phyloP scores from a whole-genome alignment of 768 basidiomycete genomes.

The Russula earlei region DNA sequence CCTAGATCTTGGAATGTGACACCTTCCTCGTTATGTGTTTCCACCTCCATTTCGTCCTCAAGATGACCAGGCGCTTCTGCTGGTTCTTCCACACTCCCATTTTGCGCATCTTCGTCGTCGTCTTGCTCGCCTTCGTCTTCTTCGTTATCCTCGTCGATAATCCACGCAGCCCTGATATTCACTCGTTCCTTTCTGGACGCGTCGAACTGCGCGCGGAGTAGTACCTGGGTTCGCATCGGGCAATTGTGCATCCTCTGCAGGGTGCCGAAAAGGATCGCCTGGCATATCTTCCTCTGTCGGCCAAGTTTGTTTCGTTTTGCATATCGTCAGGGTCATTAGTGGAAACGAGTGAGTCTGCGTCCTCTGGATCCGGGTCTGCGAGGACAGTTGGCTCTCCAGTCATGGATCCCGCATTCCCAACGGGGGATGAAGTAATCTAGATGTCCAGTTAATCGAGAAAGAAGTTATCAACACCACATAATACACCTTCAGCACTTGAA shows the following conservation, averaged over 20 bases:
- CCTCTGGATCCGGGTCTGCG: conserved; percentile 50
- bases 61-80: conserved; percentile 43
- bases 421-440: conserved; percentile 61
- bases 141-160: conserved; percentile 65
- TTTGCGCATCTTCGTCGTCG: conserved; percentile 30
- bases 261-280: conserved; percentile 26
- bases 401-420: conserved; percentile 41
- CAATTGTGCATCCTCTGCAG: conserved; percentile 29
- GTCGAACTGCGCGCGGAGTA: conserved; percentile 70
- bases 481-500: conserved; percentile 67
- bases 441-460: background rate
- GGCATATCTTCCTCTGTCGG: conserved; percentile 95
- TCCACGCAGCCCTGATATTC: conserved; percentile 97
- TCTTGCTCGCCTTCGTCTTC: conserved; percentile 28
- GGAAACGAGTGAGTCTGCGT: conserved; percentile 80
- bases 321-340: conserved; percentile 84
- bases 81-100: conserved; percentile 45
- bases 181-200: conserved; percentile 91
- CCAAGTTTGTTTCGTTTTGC: conserved; percentile 96
- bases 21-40: conserved; percentile 32
- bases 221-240: conserved; percentile 64
- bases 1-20: conserved; percentile 71
- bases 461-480: background rate
- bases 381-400: conserved; percentile 58
- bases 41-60: conserved; percentile 44